Evolutionary conservation across 441 rosid species (phyloP), one percentile per base, ranked within the genome.

Genomic region (Raphanus hybrid): DNA sequence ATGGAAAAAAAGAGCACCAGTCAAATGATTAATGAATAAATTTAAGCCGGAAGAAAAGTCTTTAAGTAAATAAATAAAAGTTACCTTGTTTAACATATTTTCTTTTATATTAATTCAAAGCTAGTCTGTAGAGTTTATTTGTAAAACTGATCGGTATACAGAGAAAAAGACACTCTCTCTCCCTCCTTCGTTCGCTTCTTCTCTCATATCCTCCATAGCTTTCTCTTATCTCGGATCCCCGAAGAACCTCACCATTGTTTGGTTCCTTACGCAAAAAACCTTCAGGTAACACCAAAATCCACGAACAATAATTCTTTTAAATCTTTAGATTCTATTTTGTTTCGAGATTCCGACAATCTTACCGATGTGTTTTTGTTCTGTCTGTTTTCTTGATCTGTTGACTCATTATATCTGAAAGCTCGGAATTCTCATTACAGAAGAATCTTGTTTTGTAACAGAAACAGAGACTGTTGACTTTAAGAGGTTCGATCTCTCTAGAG

Each of bases 401-500:
- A 52, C 78, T 78, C 12, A 55, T 27, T 62, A 0, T 26, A 11
- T 27, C 23, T 68, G 3, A 68, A 68, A n/a, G 69, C 66, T 70
- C 18, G n/a, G n/a, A 8, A 0, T 37, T 27, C 27, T 76, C 18
- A 37, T 43, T 43, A 0, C 45, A 58, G 61, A 58, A 60, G 48
- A 54, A 70, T 70, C 14, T 18, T 41, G 67, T 77, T 77, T 6
- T 35, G n/a, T 15, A 34, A 50, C 69, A 78, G 73, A 78, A 26
- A 78, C 81, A 62, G 23, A 72, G 74, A n/a, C 71, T 74, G 75
- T 74, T 74, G 82, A 78, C 78, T 62, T 78, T 73, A 41, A 35
- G 2, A 55, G 34, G 62, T 55, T 74, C 6, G 54, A 68, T 61
- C 65, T 78, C 8, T 78, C 8, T 4, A 16, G 41, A 35, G 10